A percentile compares a stretch with the other conserved stretches of the same genome.
phyloP scores from a whole-genome alignment of 2,329 filamentous ascomycete genomes.

The Pseudogymnoascus sp. region DNA sequence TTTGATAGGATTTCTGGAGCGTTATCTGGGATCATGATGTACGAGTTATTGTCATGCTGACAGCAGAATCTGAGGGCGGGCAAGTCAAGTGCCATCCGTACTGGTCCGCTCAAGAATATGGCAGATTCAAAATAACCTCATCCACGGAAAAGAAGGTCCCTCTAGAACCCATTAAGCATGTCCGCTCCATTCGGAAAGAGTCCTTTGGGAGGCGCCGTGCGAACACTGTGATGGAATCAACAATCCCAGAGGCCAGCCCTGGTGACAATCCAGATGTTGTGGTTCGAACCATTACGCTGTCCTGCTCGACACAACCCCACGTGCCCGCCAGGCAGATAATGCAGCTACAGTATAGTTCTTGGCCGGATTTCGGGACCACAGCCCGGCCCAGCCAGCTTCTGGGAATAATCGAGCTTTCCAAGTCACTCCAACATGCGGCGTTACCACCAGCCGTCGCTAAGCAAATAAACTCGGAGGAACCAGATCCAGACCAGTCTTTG shows the following conservation, averaged over 20 bases:
- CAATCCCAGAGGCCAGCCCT: constrained; percentile 30
- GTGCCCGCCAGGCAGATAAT: constrained; percentile 85
- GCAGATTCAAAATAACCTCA: constrained; percentile 65
- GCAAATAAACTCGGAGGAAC: constrained; percentile 51
- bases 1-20: constrained; percentile 84
- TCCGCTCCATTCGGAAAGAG: constrained; percentile 33
- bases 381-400: constrained; percentile 83
- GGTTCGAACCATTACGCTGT: constrained; percentile 80
- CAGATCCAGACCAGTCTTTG: constrained; percentile 45
- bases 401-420: constrained; percentile 82
- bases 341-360: constrained; percentile 89
- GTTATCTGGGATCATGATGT: constrained; percentile 96
- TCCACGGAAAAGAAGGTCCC: constrained; percentile 79
- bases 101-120: constrained; percentile 77
- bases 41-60: constrained; percentile 92
- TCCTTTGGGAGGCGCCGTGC: constrained; percentile 44
- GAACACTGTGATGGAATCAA: constrained; percentile 46
- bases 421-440: constrained; percentile 57
- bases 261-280: constrained; percentile 67
- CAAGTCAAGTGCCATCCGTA: constrained; percentile 94
- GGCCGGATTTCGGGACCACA: constrained; percentile 94
- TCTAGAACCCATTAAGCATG: constrained; percentile 54
- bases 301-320: constrained; percentile 71
- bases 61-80: constrained; percentile 86
- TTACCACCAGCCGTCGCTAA: constrained; percentile 23